Evolutionary conservation across 1,139 yeast genomes (phyloP), one percentile per base, ranked within the genome.

Genomic region (Arxiozyma heterogenica): DNA sequence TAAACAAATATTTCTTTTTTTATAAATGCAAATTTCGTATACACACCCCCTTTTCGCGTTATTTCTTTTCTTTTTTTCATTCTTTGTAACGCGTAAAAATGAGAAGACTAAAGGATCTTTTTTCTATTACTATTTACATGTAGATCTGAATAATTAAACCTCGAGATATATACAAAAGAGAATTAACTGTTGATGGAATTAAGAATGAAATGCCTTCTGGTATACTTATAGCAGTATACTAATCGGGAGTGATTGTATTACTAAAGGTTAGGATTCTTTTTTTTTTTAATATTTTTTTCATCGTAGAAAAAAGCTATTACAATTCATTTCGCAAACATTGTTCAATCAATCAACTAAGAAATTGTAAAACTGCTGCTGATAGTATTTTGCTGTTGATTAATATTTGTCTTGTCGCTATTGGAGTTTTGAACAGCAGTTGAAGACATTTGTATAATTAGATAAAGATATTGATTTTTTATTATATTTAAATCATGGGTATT

Each of bases 401-500:
- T 17, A 34, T 34, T 34, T 12, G 12, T 34, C 17, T 15, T 15
- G 39, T 34, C 15, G 39, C n/a, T 34, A 34, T 34, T 15, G 17
- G 4, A 34, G n/a, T 12, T 34, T 34, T 9, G 12, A 34, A 34
- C n/a, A 34, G 39, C 7, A 34, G 12, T 34, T 34, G 2, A 34
- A 34, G 15, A 34, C n/a, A 34, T 34, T 34, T 34, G 39, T 34
- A 6, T 15, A 34, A 34, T 34, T 34, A 34, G 39, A 15, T 34
- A 34, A 12, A 34, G n/a, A 11, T n/a, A 4, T 4, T 15, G 3
- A 12, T 12, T 34, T 34, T 34, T 34, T 18, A 38, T 8, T 8
- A 38, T 27, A 25, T 8, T 44, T 25, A n/a, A 41, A 45, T 38
- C 17, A 87, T 87, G 95, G 95, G 95, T 55, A 87, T 88, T 30